Percentiles rank a stretch among this genome's conserved stretches.
phyloP scores from a whole-genome alignment of 1,139 yeast species.

The Diutina neorugosa region DNA sequence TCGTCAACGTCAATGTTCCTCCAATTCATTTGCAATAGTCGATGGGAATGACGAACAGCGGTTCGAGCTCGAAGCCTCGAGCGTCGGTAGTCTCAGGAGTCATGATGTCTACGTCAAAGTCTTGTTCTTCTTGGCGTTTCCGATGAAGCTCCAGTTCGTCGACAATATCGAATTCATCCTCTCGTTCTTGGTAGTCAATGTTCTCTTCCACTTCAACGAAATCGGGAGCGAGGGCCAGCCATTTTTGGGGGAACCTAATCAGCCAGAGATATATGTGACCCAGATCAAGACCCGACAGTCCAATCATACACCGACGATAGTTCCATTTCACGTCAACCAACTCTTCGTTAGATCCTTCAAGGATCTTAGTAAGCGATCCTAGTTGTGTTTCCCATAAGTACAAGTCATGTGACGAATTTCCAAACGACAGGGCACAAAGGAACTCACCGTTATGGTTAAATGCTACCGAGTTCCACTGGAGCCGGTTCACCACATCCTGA shows the following conservation, averaged over 20 bases:
- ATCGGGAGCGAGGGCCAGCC: constrained; percentile 97
- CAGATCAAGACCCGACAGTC: constrained; percentile 81
- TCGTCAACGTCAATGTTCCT: too few relatives aligned
- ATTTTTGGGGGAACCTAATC: constrained; percentile 73
- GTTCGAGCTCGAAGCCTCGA: constrained; percentile 43
- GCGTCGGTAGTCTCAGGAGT: constrained; percentile 55
- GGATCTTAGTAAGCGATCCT: constrained; percentile 78
- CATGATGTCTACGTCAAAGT: constrained; percentile 53
- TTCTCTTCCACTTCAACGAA: constrained; percentile 92
- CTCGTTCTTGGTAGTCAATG: constrained; percentile 76
- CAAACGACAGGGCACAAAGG: constrained; percentile 78
- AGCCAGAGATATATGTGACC: constrained; percentile 83
- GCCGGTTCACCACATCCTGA: constrained; percentile 79
- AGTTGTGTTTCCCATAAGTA: constrained; percentile 88
- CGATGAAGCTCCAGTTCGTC: constrained; percentile 53
- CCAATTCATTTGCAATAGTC: constrained; percentile 17
- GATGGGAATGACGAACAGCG: constrained; percentile 34
- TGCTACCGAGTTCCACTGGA: constrained; percentile 80
- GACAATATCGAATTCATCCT: constrained; percentile 82
- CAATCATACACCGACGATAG: constrained; percentile 58
- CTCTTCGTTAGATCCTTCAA: constrained; percentile 89
- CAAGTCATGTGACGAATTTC: constrained; percentile 75
- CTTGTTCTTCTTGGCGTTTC: constrained; percentile 56
- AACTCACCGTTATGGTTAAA: constrained; percentile 77
- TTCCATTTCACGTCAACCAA: constrained; percentile 83